Percentiles rank a stretch among this genome's conserved stretches.
These are phyloP conservation scores for Pholiota microspora DNA, from an alignment of 768 basidiomycete genomes.

Conservation along the genomic window DNA sequence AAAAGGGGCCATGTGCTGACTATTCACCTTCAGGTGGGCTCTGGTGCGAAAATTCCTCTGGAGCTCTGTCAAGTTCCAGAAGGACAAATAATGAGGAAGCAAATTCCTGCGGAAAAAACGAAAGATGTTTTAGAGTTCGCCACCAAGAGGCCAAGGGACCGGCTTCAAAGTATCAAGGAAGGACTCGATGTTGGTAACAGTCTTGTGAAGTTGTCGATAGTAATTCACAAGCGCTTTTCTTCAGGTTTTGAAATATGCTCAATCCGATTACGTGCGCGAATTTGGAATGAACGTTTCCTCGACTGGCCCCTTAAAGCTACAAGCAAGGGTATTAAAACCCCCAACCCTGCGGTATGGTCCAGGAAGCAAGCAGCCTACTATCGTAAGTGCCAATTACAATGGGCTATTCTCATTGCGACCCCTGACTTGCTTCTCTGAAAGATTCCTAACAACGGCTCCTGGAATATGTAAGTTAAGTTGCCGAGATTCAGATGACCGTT, in stretches of 20 bases:
- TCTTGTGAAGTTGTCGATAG: not conserved
- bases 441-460: slow-evolving; percentile 64
- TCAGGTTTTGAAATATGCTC: slow-evolving; percentile 64
- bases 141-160: slow-evolving; percentile 60
- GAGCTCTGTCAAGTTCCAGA: slow-evolving; percentile 62
- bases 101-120: slow-evolving; percentile 69
- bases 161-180: slow-evolving; percentile 54
- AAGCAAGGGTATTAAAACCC: slow-evolving; percentile 61
- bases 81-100: slow-evolving; percentile 75
- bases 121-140: slow-evolving; percentile 68
- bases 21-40: slow-evolving; percentile 45
- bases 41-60: slow-evolving; percentile 64
- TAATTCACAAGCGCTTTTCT: not conserved
- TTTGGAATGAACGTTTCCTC: slow-evolving; percentile 69
- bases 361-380: slow-evolving; percentile 51
- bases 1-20: not conserved
- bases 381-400: slow-evolving; percentile 39
- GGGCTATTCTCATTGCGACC: not conserved
- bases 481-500: not conserved
- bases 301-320: slow-evolving; percentile 50
- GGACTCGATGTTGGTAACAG: slow-evolving; percentile 46
- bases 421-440: slow-evolving; percentile 20
- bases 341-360: slow-evolving; percentile 68
- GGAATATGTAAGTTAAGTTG: slow-evolving; percentile 65
- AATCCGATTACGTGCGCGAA: slow-evolving; percentile 71